Conservation (phyloP, 2,329 filamentous ascomycete species). For the Ampelomyces quisqualis region DNA sequence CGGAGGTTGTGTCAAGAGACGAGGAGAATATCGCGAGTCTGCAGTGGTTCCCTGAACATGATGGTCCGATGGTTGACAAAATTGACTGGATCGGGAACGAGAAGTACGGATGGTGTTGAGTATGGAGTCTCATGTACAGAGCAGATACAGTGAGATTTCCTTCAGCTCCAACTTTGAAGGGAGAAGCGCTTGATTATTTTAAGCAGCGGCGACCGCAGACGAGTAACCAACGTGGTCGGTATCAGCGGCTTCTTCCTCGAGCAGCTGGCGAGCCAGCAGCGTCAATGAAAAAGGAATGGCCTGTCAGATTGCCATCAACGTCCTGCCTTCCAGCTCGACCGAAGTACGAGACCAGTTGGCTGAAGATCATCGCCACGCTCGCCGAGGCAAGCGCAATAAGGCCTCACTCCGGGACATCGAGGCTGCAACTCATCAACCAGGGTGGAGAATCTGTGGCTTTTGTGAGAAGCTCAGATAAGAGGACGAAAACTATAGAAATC, state of each 20-base stretch:
- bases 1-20: constrained; percentile 59
- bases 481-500: constrained; percentile 94
- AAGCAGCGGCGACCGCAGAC: too few relatives aligned
- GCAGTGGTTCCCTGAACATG: constrained; percentile 61
- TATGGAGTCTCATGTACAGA: neutral
- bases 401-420: constrained; percentile 87
- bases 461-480: constrained; percentile 88
- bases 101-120: constrained; percentile 75
- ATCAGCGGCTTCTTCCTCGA: constrained; percentile 32
- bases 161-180: too few relatives aligned
- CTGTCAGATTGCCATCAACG: constrained; percentile 85
- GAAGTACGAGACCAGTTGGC: constrained; percentile 71
- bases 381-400: constrained; percentile 67
- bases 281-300: constrained; percentile 46
- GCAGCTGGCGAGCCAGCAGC: constrained; percentile 33
- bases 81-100: constrained; percentile 75
- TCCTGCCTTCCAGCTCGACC: constrained; percentile 77
- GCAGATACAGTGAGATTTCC: neutral
- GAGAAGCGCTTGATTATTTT: too few relatives aligned
- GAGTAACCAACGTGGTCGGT: neutral
- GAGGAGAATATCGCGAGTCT: constrained; percentile 68
- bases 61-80: constrained; percentile 49
- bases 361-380: constrained; percentile 95
- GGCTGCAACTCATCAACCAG: constrained; percentile 89
- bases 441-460: constrained; percentile 85